Conservation (phyloP, 108 stramenopile genomes). For the Cyclotella baltica region DNA sequence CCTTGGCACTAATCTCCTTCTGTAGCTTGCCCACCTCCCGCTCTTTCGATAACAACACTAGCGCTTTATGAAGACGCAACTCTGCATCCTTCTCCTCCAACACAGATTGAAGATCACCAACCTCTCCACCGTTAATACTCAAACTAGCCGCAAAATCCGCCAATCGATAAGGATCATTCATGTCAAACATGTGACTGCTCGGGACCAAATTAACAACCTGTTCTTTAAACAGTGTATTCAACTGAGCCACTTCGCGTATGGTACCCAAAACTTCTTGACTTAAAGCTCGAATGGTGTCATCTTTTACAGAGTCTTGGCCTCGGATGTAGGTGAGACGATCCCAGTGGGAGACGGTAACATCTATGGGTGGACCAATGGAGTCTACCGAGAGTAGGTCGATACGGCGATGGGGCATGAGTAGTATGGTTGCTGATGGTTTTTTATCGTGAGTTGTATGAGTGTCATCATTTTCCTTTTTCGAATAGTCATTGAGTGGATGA, state of each 20-base stretch:
- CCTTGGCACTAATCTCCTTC: conserved; percentile 93
- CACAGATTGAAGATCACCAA: conserved; percentile 92
- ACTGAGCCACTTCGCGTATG: conserved; percentile 93
- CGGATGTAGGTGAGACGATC: conserved; percentile 69
- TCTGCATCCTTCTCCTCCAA: conserved; percentile 93
- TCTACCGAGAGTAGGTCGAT: conserved; percentile 81
- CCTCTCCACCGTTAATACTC: conserved; percentile 76
- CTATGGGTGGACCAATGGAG: conserved; percentile 90
- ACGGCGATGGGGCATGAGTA: conserved; percentile 91
- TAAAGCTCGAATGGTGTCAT: conserved; percentile 92
- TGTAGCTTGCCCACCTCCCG: conserved; percentile 91
- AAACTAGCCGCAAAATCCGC: conserved; percentile 95
- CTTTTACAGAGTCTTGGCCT: conserved; percentile 50
- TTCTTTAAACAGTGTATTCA: conserved; percentile 94
- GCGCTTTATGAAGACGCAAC: conserved; percentile 86
- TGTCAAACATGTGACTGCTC: conserved; percentile 73
- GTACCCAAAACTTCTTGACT: conserved; percentile 94
- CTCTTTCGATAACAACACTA: conserved; percentile 92
- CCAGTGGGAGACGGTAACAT: conserved; percentile 93
- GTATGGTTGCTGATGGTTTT: conserved; percentile 60
- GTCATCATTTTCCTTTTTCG: conserved; percentile 21
- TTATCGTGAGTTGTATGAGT: conserved; percentile 20
- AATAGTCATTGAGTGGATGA: conserved; percentile 11
- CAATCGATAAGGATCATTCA: conserved; percentile 94
- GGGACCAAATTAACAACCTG: conserved; percentile 77